Base-by-base conservation (phyloP, 495 filamentous ascomycete species). In the Echria macrotheca region DNA sequence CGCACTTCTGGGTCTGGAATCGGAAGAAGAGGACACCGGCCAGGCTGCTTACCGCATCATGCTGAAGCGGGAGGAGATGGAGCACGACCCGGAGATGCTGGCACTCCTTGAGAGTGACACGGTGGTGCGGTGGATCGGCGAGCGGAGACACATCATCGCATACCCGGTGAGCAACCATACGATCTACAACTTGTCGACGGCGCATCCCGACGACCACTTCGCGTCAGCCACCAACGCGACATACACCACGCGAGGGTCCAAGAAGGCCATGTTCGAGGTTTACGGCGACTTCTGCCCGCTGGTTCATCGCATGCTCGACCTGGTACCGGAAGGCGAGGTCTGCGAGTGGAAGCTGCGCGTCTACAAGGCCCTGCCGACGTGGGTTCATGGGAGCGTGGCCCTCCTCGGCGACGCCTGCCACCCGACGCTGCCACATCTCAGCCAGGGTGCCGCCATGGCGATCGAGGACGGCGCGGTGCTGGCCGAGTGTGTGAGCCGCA, bases 41-140 rank as follows among this genome's bases (percentile, higher is more conserved):
- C 82, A 91, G 60, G 86, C 86, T 12, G 87, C 85, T n/a, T 91
- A 89, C 73, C 78, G 86, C 11, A 89, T 93, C 70, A 85, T 91
- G 82, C 79, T 91, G 49, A 75, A 72, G 44, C 79, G 82, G 12
- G 71, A 77, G 35, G 75, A 87, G 53, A 81, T 88, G 77, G 67
- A 72, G 48, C 59, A 74, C 41, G 83, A 89, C 63, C 75, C 81
- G 0, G 82, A 86, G 54, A 77, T 90, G 12, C 67, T 85, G 19
- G 79, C 69, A 22, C 75, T 91, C 5, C 68, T 91, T 10, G 77
- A 85, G 49, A 69, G 72, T 52, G 80, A 84, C 52, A 70, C 66
- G n/a, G 85, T 86, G 9, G 83, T 81, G 6, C 78, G 86, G 26
- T 91, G 85, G 86, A 86, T 91, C 48, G 86, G 87, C 36, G 79